Base-by-base conservation (phyloP, 2,329 filamentous ascomycete species). In the Magnaporthiopsis rhizophila region DNA sequence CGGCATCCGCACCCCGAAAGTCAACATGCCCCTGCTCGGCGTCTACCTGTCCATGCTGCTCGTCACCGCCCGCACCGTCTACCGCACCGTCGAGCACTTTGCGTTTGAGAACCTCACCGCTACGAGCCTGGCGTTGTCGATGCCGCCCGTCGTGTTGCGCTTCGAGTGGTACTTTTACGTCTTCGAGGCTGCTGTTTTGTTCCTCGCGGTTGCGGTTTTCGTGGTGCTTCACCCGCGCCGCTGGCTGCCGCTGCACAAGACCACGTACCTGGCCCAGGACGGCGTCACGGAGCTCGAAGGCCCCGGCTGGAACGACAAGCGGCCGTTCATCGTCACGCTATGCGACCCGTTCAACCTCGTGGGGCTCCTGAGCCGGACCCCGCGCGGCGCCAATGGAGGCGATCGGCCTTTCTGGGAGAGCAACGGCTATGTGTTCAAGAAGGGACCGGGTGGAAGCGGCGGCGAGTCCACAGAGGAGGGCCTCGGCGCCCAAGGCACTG, bases 41-140 rank as follows among this genome's bases (percentile, higher is more conserved):
- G 72, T 84, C 1, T 83, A 83, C 69, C 67, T 70, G 32, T 79
- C 76, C 64, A 77, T 79, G 65, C 26, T 66, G 0, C 71, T 83
- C 24, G 81, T 85, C 64, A 74, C 79, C 12, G 68, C 74, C 3
- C 77, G 82, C n/a, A 82, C 79, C 67, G 73, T 82, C 62, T 85
- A 78, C 69, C 78, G 82, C 15, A 73, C 81, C 0, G 72, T 80
- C 30, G 81, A 84, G 68, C 81, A 79, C 69, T 80, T 81, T 34
- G 72, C 71, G 26, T 70, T 76, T 4, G 70, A 74, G 0, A 69
- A 76, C 4, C 68, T 74, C 1, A 71, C 75, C 28, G 69, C 70
- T 12, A 74, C n/a, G 28, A 71, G 69, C 70, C 13, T 13, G 28
- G 56, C 67, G 7, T 53, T 7, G n/a, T 53, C 58, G 0, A 62